Conservation (phyloP, 192 early-diverging fungal genomes). For the Thoreauomyces humboldtii region DNA sequence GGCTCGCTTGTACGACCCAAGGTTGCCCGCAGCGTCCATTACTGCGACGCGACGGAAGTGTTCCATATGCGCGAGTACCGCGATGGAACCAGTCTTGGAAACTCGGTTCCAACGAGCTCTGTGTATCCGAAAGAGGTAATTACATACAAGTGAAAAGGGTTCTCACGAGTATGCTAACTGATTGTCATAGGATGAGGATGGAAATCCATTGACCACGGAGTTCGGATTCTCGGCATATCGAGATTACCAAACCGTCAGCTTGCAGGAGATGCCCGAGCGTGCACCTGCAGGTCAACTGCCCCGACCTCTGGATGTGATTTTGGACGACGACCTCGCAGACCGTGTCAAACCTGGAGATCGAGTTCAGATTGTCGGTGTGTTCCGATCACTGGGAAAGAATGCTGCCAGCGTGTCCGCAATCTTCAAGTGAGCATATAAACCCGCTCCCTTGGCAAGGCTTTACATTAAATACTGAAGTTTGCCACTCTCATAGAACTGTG, state of each 20-base stretch:
- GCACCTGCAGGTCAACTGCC: slow-evolving; percentile 92
- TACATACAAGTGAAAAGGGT: neutral
- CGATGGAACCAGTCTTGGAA: slow-evolving; percentile 80
- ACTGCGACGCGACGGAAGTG: slow-evolving; percentile 76
- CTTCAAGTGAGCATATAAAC: slow-evolving; percentile 78
- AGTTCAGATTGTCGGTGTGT: slow-evolving; percentile 90
- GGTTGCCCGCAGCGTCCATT: slow-evolving; percentile 87
- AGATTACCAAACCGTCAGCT: slow-evolving; percentile 88
- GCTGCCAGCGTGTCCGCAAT: slow-evolving; percentile 73
- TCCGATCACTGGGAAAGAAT: slow-evolving; percentile 82
- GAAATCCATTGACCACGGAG: slow-evolving; percentile 88
- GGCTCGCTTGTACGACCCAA: slow-evolving; percentile 96
- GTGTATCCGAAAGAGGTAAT: slow-evolving; percentile 83
- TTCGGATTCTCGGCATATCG: slow-evolving; percentile 87
- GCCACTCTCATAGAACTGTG: slow-evolving; percentile 69
- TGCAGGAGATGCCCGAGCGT: slow-evolving; percentile 99
- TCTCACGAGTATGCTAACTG: neutral
- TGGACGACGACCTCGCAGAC: slow-evolving; percentile 97
- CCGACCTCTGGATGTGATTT: slow-evolving; percentile 87
- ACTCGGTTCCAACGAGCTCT: slow-evolving; percentile 65
- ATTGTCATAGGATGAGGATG: slow-evolving; percentile 71
- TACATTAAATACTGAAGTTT: neutral
- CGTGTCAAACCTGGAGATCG: slow-evolving; percentile 95
- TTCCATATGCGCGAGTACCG: slow-evolving; percentile 83
- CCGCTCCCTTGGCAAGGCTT: neutral